Percentiles rank a stretch among this genome's conserved stretches.
Conservation (phyloP, 202 grass and related monocot genomes). For the Carex sylvatica region DNA sequence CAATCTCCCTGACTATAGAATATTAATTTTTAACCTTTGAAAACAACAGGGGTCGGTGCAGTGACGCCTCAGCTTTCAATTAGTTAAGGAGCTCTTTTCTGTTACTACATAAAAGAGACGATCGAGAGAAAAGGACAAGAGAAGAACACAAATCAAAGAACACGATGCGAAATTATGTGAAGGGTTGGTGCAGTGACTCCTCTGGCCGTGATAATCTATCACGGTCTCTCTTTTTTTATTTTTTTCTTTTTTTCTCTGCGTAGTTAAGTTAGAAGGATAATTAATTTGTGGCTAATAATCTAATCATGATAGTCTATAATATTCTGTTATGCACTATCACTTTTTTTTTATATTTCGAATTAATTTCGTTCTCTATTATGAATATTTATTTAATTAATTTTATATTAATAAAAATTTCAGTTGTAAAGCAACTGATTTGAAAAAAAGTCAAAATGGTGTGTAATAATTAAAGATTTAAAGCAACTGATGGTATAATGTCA, state of each 20-base stretch:
- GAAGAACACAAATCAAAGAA: constrained; percentile 6
- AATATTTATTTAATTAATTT: too few relatives aligned
- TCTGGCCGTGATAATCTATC: too few relatives aligned
- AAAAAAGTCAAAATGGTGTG: not conserved
- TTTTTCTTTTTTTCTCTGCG: too few relatives aligned
- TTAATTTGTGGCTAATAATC: too few relatives aligned
- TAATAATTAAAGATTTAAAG: constrained; percentile 19
- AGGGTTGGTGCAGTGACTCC: not conserved
- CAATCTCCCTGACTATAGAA: constrained; percentile 15
- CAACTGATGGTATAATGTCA: not conserved
- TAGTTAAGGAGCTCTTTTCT: constrained; percentile 28
- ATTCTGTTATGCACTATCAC: too few relatives aligned
- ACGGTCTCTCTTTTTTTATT: too few relatives aligned
- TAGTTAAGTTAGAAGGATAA: too few relatives aligned
- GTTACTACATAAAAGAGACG: not conserved
- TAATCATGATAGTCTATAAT: too few relatives aligned
- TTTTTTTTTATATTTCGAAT: too few relatives aligned
- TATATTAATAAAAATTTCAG: too few relatives aligned
- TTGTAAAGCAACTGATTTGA: too few relatives aligned
- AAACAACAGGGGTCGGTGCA: constrained; percentile 19
- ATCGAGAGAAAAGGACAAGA: constrained; percentile 2
- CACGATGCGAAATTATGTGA: constrained; percentile 6
- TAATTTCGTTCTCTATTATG: too few relatives aligned
- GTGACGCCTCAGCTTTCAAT: constrained; percentile 21
- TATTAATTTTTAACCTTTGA: not conserved